Evolutionary conservation across 768 basidiomycete species (phyloP), one percentile per base, ranked within the genome.

Genomic region (Rhodotorula graminis): DNA sequence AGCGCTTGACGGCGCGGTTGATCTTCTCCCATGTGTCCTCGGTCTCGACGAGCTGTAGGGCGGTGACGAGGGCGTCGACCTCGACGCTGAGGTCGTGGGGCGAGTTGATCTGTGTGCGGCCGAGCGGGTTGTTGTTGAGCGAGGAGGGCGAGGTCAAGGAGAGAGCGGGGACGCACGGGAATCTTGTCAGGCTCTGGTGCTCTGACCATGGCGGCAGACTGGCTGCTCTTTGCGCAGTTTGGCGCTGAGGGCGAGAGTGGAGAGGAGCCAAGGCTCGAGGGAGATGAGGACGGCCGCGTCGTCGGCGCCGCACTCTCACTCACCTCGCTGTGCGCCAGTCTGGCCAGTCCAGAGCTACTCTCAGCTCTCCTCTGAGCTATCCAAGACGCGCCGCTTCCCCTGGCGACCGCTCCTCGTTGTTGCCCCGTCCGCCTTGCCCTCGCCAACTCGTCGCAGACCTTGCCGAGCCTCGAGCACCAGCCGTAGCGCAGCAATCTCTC

Each of bases 11-110:
- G 14, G 80, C 79, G 76, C 82, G 82, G 65, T 82, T 80, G 77
- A 83, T 82, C 74, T 79, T 80, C 69, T 82, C 82, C 83, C 83
- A 76, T 7, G 80, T 78, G 70, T 82, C 80, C 67, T 83, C 83
- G 23, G 78, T 80, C 76, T 83, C 83, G 44, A 78, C 77, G 25
- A 80, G 77, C 5, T 67, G 77, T 25, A 83, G 76, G 0, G 76
- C 77, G 19, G 71, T 67, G 11, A 70, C 69, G 11, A 83, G 72
- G 25, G 73, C 68, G 23, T 81, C 80, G 25, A 81, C 76, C 61
- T 83, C 82, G 27, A 61, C 59, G 61, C 73, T 72, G 6, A 83
- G 70, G 44, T 81, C 77, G 59, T 78, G 74, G 4, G 78, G 66
- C 7, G 80, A 79, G 9, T 78, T 74, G 65, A 82, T 81, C 81